phyloP scores from a whole-genome alignment of 306 rosid species.

The Prunus dulcis region DNA sequence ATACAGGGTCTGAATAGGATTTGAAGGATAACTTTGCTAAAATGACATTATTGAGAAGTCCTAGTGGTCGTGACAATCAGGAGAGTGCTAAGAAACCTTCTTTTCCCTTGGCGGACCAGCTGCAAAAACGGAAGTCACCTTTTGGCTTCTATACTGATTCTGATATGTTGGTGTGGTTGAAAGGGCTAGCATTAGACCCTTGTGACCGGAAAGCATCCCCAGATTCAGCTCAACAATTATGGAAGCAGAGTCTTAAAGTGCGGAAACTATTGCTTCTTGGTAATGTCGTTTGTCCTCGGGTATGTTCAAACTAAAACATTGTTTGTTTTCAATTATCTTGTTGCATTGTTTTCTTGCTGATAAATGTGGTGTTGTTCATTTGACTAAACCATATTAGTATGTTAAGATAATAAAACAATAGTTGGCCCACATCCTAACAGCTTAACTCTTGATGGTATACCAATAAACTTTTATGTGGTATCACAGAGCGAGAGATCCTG shows the following conservation, averaged over 20 bases:
- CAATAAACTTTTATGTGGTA: not conserved
- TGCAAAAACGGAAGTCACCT: not conserved
- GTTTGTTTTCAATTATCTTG: not conserved
- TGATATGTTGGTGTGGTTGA: slow-evolving; percentile 19
- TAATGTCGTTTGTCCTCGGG: slow-evolving; percentile 22
- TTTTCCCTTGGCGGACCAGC: not conserved
- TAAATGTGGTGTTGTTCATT: not conserved
- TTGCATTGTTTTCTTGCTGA: not conserved
- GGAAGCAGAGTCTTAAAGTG: slow-evolving; percentile 7
- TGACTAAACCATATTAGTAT: not conserved
- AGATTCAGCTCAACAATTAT: not conserved
- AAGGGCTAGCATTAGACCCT: slow-evolving; percentile 22
- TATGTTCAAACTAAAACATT: slow-evolving; percentile 6
- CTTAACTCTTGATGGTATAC: not conserved
- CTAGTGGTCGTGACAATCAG: not conserved
- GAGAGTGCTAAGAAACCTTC: not conserved
- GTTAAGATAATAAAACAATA: not conserved
- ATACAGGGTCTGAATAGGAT: not conserved
- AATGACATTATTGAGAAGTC: not conserved
- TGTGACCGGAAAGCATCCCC: not conserved
- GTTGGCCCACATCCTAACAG: not conserved
- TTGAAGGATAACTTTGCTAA: not conserved
- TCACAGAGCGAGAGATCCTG: not conserved
- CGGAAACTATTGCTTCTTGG: not conserved
- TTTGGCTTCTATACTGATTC: not conserved